Evolutionary conservation across 164 flowering plant genomes (phyloP).

Genomic region (Protea cynaroides): DNA sequence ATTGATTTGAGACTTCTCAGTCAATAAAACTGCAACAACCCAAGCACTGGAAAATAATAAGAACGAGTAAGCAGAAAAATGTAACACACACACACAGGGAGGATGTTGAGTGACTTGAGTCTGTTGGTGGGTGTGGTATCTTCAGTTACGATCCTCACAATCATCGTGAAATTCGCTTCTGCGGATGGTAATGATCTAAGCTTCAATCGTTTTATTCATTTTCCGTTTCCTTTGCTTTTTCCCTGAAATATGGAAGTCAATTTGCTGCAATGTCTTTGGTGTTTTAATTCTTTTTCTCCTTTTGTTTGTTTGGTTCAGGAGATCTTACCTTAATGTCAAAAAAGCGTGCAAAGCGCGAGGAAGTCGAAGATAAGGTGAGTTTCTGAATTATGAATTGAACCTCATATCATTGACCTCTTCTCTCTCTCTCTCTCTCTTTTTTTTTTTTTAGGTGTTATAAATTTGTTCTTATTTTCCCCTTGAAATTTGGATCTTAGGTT

Average conservation of each 20-base stretch:
- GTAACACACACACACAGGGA: too few relatives aligned
- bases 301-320: conserved; percentile 30
- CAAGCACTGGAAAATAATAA: too few relatives aligned
- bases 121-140: conserved; percentile 11
- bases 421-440: too few relatives aligned
- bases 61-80: too few relatives aligned
- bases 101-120: conserved; percentile 14
- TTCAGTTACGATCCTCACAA: conserved; percentile 12
- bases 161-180: conserved; percentile 38
- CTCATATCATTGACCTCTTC: not conserved
- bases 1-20: too few relatives aligned
- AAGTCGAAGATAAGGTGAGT: conserved; percentile 72
- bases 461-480: not conserved
- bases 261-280: not conserved
- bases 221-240: not conserved
- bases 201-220: not conserved
- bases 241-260: not conserved
- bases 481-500: conserved; percentile 38
- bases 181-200: conserved; percentile 52
- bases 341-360: conserved; percentile 54
- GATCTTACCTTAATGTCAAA: conserved; percentile 68
- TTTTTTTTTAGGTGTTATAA: not conserved
- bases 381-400: not conserved
- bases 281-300: too few relatives aligned
- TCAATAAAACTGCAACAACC: too few relatives aligned